phyloP scores from a whole-genome alignment of 2,329 filamentous ascomycete species.

The Zymoseptoria tritici region DNA sequence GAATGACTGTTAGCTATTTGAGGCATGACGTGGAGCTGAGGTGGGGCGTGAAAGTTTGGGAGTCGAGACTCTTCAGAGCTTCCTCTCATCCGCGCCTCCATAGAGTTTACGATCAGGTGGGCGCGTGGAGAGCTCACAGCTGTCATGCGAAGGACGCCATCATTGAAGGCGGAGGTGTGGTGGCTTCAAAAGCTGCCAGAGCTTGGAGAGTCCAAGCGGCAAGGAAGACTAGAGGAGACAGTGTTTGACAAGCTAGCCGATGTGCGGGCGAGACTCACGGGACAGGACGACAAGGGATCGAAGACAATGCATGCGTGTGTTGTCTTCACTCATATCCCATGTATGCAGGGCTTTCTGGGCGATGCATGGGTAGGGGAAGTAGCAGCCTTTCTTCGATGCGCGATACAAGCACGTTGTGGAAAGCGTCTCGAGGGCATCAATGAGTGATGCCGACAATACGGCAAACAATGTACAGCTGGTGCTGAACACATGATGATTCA shows the following conservation, averaged over 20 bases:
- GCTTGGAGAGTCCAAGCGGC: not conserved
- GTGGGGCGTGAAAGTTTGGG: not conserved
- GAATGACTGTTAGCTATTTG: not conserved
- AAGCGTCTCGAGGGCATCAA: too few relatives aligned
- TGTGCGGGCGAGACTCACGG: too few relatives aligned
- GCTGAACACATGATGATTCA: not conserved
- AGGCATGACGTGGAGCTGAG: constrained; percentile 1
- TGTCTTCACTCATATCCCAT: too few relatives aligned
- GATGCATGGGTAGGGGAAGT: too few relatives aligned
- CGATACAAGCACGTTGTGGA: too few relatives aligned
- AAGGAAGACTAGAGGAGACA: not conserved
- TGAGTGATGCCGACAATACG: not conserved
- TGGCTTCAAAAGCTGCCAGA: not conserved
- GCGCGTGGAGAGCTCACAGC: not conserved
- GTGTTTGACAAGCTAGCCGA: not conserved
- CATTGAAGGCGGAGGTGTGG: not conserved
- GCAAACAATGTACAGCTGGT: not conserved
- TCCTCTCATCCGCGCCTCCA: not conserved
- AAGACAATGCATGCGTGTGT: too few relatives aligned
- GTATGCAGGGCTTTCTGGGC: too few relatives aligned
- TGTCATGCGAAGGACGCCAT: not conserved
- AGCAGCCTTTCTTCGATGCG: too few relatives aligned
- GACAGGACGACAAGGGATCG: too few relatives aligned
- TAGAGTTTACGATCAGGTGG: not conserved
- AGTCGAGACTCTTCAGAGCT: not conserved